Conservation (phyloP, 1,284 basidiomycete species). For the Cryptococcus sp. region DNA sequence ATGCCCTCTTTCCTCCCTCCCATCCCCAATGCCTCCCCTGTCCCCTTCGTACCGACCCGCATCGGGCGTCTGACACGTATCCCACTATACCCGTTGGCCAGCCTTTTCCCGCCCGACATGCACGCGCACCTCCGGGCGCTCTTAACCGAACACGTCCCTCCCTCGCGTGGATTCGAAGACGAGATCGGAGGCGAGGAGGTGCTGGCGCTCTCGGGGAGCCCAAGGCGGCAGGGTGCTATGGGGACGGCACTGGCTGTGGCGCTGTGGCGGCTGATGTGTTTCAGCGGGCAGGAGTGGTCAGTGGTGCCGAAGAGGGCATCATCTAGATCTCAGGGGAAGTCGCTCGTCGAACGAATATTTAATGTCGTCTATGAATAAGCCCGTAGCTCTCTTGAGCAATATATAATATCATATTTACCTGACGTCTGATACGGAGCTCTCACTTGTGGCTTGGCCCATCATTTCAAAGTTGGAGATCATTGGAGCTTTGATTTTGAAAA, state of each 20-base stretch:
- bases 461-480: too few relatives aligned
- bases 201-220: background rate
- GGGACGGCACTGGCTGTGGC: conserved; percentile 5
- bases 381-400: too few relatives aligned
- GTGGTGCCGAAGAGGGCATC: too few relatives aligned
- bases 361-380: too few relatives aligned
- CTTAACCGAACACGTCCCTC: background rate
- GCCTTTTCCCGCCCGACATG: background rate
- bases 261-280: conserved; percentile 13
- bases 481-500: too few relatives aligned
- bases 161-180: background rate
- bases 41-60: background rate
- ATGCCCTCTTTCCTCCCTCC: background rate
- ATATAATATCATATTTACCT: too few relatives aligned
- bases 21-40: background rate
- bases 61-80: background rate
- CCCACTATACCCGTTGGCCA: conserved; percentile 2
- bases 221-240: background rate
- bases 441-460: too few relatives aligned
- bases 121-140: background rate
- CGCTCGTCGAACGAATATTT: too few relatives aligned
- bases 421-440: too few relatives aligned
- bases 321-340: too few relatives aligned
- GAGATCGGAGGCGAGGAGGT: background rate
- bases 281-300: conserved; percentile 11